Conservation (phyloP, 352 stramenopile species). For the Plasmopara halstedii region DNA sequence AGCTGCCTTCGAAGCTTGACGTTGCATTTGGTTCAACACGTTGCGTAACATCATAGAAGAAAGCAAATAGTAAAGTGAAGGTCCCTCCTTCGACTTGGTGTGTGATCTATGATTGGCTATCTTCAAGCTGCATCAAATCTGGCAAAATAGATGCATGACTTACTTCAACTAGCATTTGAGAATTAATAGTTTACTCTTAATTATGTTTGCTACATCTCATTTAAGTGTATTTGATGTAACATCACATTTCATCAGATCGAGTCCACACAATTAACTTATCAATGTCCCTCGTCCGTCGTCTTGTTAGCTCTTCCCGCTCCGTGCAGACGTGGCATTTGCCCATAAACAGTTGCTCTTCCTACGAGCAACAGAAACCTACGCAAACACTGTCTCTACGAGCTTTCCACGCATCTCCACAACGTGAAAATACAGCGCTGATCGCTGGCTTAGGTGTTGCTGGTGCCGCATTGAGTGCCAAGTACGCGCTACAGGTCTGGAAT, state of each 20-base stretch:
- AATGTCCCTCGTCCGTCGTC: constrained; percentile 27
- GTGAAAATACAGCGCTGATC: constrained; percentile 53
- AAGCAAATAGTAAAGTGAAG: constrained; percentile 7
- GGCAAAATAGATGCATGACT: neutral
- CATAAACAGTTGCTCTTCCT: neutral
- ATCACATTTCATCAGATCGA: neutral
- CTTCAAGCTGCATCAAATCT: constrained; percentile 20
- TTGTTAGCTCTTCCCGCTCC: constrained; percentile 13
- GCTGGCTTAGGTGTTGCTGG: constrained; percentile 60
- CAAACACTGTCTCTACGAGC: constrained; percentile 20
- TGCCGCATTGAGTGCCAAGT: constrained; percentile 68
- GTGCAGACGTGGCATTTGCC: constrained; percentile 13
- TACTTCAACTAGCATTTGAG: neutral
- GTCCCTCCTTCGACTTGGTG: too few species aligned
- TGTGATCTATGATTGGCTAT: too few species aligned
- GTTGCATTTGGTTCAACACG: constrained; percentile 5
- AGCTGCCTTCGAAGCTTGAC: constrained; percentile 4
- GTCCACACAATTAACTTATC: neutral
- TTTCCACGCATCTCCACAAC: constrained; percentile 61
- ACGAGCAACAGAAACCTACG: neutral
- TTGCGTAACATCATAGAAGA: constrained; percentile 9
- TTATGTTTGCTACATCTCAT: too few species aligned
- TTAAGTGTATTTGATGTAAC: too few species aligned
- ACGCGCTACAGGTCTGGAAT: constrained; percentile 69
- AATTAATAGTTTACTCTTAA: too few species aligned